Percentiles rank a stretch among this genome's conserved stretches.
These are phyloP conservation scores for Barnettozyma wickerhamii DNA, from an alignment of 805 yeast genomes.

Conservation along the genomic window DNA sequence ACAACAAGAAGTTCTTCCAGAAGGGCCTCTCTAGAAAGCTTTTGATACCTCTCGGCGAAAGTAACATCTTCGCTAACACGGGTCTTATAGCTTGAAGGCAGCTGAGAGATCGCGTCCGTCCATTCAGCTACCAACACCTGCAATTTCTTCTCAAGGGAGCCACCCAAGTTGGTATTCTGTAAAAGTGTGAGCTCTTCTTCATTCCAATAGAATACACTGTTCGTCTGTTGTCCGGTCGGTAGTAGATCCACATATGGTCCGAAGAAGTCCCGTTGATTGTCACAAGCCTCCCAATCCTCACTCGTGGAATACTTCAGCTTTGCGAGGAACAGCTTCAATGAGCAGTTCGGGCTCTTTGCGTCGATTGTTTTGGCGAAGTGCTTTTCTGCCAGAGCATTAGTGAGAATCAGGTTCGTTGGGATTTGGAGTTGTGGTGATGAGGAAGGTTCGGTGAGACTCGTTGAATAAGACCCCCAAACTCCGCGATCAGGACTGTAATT, in stretches of 20 bases:
- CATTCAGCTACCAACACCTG: slow-evolving; percentile 58
- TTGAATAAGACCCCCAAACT: slow-evolving; percentile 27
- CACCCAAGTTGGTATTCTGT: slow-evolving; percentile 62
- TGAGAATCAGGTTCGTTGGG: slow-evolving; percentile 28
- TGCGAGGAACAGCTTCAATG: slow-evolving; percentile 36
- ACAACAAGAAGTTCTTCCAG: slow-evolving; percentile 14
- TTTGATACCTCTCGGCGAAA: slow-evolving; percentile 15
- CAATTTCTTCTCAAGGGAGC: slow-evolving; percentile 46
- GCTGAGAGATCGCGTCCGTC: slow-evolving; percentile 27
- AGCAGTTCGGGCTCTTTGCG: slow-evolving; percentile 27
- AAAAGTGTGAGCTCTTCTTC: slow-evolving; percentile 46
- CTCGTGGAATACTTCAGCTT: slow-evolving; percentile 33
- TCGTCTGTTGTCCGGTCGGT: slow-evolving; percentile 39
- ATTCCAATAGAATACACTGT: slow-evolving; percentile 61
- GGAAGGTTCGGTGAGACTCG: slow-evolving; percentile 18
- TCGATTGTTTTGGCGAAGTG: slow-evolving; percentile 20
- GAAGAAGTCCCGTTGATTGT: slow-evolving; percentile 28
- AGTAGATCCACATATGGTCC: slow-evolving; percentile 46
- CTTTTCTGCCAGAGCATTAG: slow-evolving; percentile 20
- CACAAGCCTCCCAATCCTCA: slow-evolving; percentile 9
- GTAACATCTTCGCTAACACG: slow-evolving; percentile 15
- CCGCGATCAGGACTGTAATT: slow-evolving; percentile 31
- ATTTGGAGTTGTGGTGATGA: slow-evolving; percentile 25
- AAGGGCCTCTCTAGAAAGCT: slow-evolving; percentile 14
- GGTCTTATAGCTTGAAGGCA: slow-evolving; percentile 10